These are phyloP conservation scores for Elsinoe ampelina DNA, from an alignment of 2,329 filamentous ascomycete genomes.

Conservation along the genomic window DNA sequence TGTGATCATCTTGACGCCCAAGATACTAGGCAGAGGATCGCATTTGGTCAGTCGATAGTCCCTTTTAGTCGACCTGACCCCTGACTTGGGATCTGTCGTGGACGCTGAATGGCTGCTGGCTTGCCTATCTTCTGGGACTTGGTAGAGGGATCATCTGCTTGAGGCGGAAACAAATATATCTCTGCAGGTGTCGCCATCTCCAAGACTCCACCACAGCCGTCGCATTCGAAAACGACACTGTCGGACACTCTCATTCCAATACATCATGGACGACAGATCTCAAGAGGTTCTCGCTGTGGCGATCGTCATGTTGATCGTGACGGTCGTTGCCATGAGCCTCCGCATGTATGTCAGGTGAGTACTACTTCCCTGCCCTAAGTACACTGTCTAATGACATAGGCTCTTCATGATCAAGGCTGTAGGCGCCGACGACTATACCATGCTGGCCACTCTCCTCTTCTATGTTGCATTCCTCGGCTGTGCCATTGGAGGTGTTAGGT, in stretches of 20 bases:
- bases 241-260: background rate
- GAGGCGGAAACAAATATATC: background rate
- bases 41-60: constrained; percentile 2
- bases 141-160: background rate
- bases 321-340: constrained; percentile 30
- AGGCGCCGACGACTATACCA: constrained; percentile 28
- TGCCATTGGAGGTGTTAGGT: constrained; percentile 25
- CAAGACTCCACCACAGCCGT: background rate
- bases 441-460: constrained; percentile 25
- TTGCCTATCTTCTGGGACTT: background rate
- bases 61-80: background rate
- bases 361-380: too few species aligned
- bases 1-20: background rate
- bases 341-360: constrained; percentile 27
- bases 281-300: constrained; percentile 20
- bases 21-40: constrained; percentile 4
- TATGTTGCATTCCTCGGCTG: constrained; percentile 29
- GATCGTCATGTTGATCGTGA: constrained; percentile 31
- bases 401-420: constrained; percentile 18
- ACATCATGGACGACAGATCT: constrained; percentile 4
- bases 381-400: background rate
- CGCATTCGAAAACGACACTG: background rate
- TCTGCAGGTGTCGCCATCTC: background rate
- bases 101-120: background rate
- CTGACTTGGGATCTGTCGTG: background rate